Base-by-base conservation (phyloP, 768 basidiomycete genomes). In the Agrocybe chaxingu region DNA sequence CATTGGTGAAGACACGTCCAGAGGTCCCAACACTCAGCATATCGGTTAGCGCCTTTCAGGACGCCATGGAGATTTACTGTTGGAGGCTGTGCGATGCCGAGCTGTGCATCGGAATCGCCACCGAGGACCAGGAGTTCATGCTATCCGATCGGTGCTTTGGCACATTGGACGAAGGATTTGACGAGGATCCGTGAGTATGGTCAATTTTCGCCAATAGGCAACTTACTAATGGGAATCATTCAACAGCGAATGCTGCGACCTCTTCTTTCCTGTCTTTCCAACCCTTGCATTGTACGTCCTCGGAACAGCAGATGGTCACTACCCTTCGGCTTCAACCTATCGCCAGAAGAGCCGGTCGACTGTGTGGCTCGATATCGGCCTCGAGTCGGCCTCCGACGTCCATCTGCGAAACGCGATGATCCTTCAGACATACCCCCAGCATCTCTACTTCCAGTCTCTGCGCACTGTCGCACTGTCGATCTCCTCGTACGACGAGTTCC, bases 401-500 rank as follows among this genome's bases (percentile, higher is more conserved):
- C 78, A 82, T 56, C 67, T 84, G 29, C 77, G 82, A 16, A 84
- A 84, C 43, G 73, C 80, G 8, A 76, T 80, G 62, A 68, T 83
- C 40, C 73, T 84, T 10, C 79, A 79, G 56, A 75, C 73, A 4
- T 77, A 79, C 58, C 79, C 78, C 1, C 52, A 64, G 6, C 68
- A 64, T 39, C 66, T 83, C 13, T 77, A 78, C 57, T 84, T 83
- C 60, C 74, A 73, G 38, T 77, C 78, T 34, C 74, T 83, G 51
- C 69, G 70, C 31, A 74, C 80, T 7, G 66, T 81, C 43, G 71
- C 77, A 4, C 70, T 76, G 37, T 77, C 82, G 0, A 73, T 81
- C 35, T 72, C 76, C 9, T 79, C 75, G 8, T 82, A 82, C 55
- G 79, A 82, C 54, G 76, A 80, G 48, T 81, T 79, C 48, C 72